phyloP scores from a whole-genome alignment of 768 basidiomycete genomes.

The Sutorius australiensis region DNA sequence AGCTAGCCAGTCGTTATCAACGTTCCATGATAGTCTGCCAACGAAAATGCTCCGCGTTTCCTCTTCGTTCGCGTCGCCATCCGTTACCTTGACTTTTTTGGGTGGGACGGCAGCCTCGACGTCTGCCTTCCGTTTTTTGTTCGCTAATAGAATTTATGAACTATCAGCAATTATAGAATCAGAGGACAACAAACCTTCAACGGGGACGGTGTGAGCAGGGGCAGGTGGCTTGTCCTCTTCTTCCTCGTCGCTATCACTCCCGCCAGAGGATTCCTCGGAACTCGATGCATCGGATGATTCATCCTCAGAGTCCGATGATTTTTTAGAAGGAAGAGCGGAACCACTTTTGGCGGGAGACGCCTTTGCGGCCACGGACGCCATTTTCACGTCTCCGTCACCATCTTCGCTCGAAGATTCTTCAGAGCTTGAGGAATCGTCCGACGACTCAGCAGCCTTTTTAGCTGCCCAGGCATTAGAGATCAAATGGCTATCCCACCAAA shows the following conservation, averaged over 20 bases:
- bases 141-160: slow-evolving; percentile 2
- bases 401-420: slow-evolving; percentile 3
- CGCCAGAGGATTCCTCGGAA: slow-evolving; percentile 13
- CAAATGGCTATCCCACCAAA: too few species aligned
- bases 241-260: slow-evolving; percentile 6
- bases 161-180: background rate
- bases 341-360: slow-evolving; percentile 35
- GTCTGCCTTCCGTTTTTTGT: slow-evolving; percentile 80
- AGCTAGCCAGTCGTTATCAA: slow-evolving; percentile 93
- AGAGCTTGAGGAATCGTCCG: background rate
- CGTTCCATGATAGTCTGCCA: slow-evolving; percentile 91
- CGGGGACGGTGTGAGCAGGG: slow-evolving; percentile 44
- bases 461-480: background rate
- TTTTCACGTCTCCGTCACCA: background rate
- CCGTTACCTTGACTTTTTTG: slow-evolving; percentile 80
- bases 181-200: slow-evolving; percentile 35
- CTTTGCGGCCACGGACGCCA: slow-evolving; percentile 39
- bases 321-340: background rate
- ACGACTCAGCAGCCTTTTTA: background rate
- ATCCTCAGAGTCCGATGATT: background rate
- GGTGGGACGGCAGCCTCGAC: slow-evolving; percentile 52
- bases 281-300: slow-evolving; percentile 6
- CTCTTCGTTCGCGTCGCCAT: slow-evolving; percentile 43
- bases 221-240: background rate
- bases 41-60: slow-evolving; percentile 80